A percentile compares a stretch with the other conserved stretches of the same genome.
Evolutionary conservation across 2,329 filamentous ascomycete species (phyloP).

Genomic region (Trichoderma simmonsii): DNA sequence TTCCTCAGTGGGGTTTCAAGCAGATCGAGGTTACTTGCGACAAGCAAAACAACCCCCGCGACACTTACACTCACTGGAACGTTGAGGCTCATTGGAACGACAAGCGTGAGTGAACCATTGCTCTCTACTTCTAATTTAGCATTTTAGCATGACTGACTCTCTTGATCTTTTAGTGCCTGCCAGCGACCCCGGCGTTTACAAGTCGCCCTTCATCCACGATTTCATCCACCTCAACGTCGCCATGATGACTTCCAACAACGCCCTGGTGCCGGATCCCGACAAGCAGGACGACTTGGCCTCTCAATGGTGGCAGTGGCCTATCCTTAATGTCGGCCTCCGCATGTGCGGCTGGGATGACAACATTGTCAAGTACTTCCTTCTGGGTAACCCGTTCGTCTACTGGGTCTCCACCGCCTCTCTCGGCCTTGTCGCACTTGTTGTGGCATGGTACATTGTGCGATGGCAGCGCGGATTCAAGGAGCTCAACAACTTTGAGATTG

Average conservation of each 20-base stretch:
- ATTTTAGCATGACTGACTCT: not conserved
- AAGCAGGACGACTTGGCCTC: slow-evolving; percentile 99
- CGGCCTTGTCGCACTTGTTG: slow-evolving; percentile 66
- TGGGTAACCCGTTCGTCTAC: slow-evolving; percentile 94
- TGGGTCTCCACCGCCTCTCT: slow-evolving; percentile 87
- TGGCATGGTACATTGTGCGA: slow-evolving; percentile 82
- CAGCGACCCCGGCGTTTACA: slow-evolving; percentile 86
- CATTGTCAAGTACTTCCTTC: slow-evolving; percentile 96
- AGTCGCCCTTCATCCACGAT: slow-evolving; percentile 94
- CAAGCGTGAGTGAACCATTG: slow-evolving; percentile 62
- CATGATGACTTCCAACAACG: slow-evolving; percentile 99
- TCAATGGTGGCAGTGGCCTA: slow-evolving; percentile 97
- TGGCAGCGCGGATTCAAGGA: slow-evolving; percentile 95
- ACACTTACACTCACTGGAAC: slow-evolving; percentile 98
- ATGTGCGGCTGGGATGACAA: slow-evolving; percentile 99
- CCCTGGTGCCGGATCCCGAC: slow-evolving; percentile 92
- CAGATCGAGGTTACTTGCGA: slow-evolving; percentile 97
- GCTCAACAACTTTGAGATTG: slow-evolving; percentile 74
- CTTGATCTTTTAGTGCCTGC: slow-evolving; percentile 67
- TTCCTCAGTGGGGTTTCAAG: slow-evolving; percentile 99
- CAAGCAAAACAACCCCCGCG: slow-evolving; percentile 86
- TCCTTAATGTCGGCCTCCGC: slow-evolving; percentile 89
- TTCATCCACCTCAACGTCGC: slow-evolving; percentile 98
- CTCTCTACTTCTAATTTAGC: not conserved
- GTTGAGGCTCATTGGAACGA: slow-evolving; percentile 94